Base-by-base conservation (phyloP, 805 yeast genomes). In the Nematodospora valgi region DNA sequence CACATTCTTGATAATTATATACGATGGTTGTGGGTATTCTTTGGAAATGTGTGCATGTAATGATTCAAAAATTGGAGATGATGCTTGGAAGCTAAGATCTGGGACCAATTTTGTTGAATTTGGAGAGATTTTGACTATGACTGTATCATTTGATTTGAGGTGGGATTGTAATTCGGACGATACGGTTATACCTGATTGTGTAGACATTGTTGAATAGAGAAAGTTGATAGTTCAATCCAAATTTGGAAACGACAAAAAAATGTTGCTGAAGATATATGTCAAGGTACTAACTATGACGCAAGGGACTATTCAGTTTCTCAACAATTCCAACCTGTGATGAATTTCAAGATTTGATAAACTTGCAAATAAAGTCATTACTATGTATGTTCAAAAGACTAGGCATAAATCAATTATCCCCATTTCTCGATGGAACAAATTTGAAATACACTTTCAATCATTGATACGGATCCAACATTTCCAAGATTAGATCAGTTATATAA, bases 401-500 rank as follows among this genome's bases (percentile, higher is more conserved):
- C 14, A 61, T 78, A 23, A 60, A 68, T 38, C 56, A 53, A 19
- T 47, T 73, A 11, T 52, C 71, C 0, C 55, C 76, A 0, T 77
- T 78, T 44, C 44, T 71, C 12, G 51, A 48, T 23, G 26, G 36
- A 6, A 35, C 40, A 10, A 37, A 38, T 20, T 43, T 53, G 28
- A 47, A 48, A 35, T 47, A 56, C 34, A 22, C 31, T 12, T n/a
- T 12, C 7, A 23, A 7, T 8, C 10, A 21, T 27, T 26, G 34
- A 25, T 21, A 27, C 22, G 5, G 27, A 23, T 8, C 27, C 27
- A 3, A 12, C 22, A 5, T 24, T 12, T 20, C 43, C 41, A 16
- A 77, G 75, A 44, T 58, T 82, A 36, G 88, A 82, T 49, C 42
- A 55, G 10, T 62, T 75, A 45, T 82, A 80, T 50, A 78, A 79